Base-by-base conservation (phyloP, 139 green algal genomes). In the Pycnococcus provasolii region DNA sequence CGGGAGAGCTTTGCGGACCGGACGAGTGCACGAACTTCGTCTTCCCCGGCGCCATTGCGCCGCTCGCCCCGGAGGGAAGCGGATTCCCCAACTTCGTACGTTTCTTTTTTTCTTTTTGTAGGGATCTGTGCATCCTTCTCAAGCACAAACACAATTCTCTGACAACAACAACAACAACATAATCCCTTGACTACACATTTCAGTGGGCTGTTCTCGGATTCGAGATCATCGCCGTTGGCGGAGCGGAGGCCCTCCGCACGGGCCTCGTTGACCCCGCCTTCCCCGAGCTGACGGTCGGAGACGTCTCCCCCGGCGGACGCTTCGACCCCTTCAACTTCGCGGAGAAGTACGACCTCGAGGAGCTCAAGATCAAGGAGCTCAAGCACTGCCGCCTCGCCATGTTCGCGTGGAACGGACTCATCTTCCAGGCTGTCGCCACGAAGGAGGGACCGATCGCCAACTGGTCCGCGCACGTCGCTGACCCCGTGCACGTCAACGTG, bases 371-470 rank as follows among this genome's bases (percentile, higher is more conserved):
- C 57, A 72, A 72, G 66, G 66, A 72, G 47, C 39, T 72, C 45
- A 72, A 72, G 66, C 54, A 72, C 66, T 65, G 66, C 66, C 57
- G 66, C 44, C 47, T 72, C 15, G 60, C 66, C 55, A 72, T 72
- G 66, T 64, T 64, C 66, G 54, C 66, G 54, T 72, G 54, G 55
- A 42, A 66, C 54, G 66, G 66, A 44, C 66, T 45, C 66, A 72
- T 72, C 55, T 47, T 62, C 2, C 66, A 72, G 60, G 66, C 45
- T 3, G 46, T 73, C 64, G 63, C 58, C 53, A 77, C 71, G 64
- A 55, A 68, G 48, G 63, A 77, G 66, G 71, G 71, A 45, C 71
- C 71, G 46, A 70, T 77, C 71, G 58, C 65, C 61, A 77, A 77
- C 71, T 72, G 58, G 64, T 42, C 42, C n/a, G 47, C 64, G 45